Percentiles rank a stretch among this genome's conserved stretches.
These are phyloP conservation scores for Fonsecaea monophora DNA, from an alignment of 2,329 filamentous ascomycete species.

Conservation along the genomic window DNA sequence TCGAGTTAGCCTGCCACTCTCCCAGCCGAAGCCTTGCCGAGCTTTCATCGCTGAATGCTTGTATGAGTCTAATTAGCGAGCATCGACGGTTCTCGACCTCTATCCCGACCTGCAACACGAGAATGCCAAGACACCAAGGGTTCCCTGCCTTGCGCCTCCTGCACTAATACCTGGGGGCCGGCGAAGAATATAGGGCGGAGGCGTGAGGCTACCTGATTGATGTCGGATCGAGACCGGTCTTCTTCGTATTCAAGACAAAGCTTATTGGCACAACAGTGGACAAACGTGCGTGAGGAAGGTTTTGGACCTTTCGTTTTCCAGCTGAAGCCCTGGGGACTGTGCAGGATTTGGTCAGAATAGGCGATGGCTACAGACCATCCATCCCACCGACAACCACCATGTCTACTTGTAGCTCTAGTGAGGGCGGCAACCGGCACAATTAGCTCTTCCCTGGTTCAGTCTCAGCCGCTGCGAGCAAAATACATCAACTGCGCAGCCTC, in stretches of 20 bases:
- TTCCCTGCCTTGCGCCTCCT: not conserved
- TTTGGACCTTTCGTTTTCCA: not conserved
- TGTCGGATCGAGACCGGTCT: constrained; percentile 4
- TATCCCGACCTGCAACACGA: not conserved
- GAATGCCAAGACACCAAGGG: not conserved
- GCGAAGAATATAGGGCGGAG: not conserved
- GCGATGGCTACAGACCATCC: not conserved
- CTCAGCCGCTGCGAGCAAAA: not conserved
- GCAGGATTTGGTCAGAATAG: not conserved
- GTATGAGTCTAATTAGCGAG: constrained; percentile 1
- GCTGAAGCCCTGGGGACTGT: not conserved
- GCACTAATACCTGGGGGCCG: not conserved
- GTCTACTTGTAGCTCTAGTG: not conserved
- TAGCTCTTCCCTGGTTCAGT: not conserved
- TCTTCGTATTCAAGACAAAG: not conserved
- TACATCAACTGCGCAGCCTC: not conserved
- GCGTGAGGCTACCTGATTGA: not conserved
- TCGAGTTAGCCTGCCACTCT: not conserved
- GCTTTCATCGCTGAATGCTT: not conserved
- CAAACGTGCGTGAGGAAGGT: not conserved
- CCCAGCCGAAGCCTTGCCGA: not conserved
- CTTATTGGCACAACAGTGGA: not conserved
- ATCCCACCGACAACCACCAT: not conserved
- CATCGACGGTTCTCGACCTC: not conserved
- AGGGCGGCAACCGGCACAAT: not conserved